Evolutionary conservation across 2,329 filamentous ascomycete genomes (phyloP).

Genomic region (Penicillium griseofulvum): DNA sequence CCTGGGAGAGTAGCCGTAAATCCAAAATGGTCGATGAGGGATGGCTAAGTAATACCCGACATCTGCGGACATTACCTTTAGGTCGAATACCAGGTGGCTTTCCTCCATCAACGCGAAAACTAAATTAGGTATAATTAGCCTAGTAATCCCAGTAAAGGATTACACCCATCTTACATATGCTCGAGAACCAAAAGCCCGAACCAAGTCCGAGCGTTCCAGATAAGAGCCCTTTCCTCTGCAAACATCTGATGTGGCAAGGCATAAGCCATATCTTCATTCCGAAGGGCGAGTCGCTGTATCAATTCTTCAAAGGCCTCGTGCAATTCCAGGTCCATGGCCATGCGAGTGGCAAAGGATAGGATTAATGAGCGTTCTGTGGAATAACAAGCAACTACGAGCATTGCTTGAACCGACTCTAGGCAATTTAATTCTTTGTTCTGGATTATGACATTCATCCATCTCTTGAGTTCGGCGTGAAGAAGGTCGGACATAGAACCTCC

Average conservation of each 20-base stretch:
- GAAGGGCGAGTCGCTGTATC: constrained; percentile 29
- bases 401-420: constrained; percentile 53
- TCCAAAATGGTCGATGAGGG: constrained; percentile 49
- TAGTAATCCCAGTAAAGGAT: not conserved
- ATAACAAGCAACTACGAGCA: constrained; percentile 54
- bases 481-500: constrained; percentile 40
- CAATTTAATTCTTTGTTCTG: constrained; percentile 39
- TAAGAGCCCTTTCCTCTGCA: constrained; percentile 30
- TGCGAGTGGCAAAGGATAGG: constrained; percentile 50
- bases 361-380: constrained; percentile 53
- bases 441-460: constrained; percentile 48
- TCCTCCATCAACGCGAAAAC: constrained; percentile 47
- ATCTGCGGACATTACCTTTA: constrained; percentile 42
- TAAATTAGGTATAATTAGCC: not conserved
- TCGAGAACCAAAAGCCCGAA: constrained; percentile 54
- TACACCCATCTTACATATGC: constrained; percentile 38
- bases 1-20: constrained; percentile 53
- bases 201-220: constrained; percentile 50
- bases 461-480: constrained; percentile 46
- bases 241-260: constrained; percentile 14
- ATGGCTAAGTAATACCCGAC: constrained; percentile 47
- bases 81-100: constrained; percentile 44
- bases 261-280: constrained; percentile 20
- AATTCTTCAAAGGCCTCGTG: constrained; percentile 46
- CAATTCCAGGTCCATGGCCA: constrained; percentile 51